Evolutionary conservation across 129 eudicot genomes (phyloP), one percentile per base, ranked within the genome.

Genomic region (Centaurea solstitialis): DNA sequence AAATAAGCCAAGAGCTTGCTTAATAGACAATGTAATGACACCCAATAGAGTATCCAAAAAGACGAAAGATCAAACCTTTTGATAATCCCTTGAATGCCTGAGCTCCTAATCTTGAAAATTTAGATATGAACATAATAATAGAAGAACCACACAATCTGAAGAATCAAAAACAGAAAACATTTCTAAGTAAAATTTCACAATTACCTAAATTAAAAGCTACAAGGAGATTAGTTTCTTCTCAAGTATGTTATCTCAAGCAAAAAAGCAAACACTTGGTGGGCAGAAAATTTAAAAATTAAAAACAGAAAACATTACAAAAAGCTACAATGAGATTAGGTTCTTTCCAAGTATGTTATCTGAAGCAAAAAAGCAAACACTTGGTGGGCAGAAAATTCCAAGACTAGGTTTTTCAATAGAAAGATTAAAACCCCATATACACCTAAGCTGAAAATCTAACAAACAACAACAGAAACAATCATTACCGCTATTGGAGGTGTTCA

Each of bases 41-140:
- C 30, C 70, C 41, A 0, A 9, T 18, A 67, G 39, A 81, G 20
- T 3, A 12, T 12, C 23, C n/a, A 41, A 38, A 4, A 43, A 78
- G 33, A 79, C 22, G 15, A 39, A 21, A 81, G 28, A 85, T 41
- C 74, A 64, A 11, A 90, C 90, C 91, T 83, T 82, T 80, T 68
- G 78, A 39, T 28, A 81, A 65, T 41, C 43, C 82, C 81, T 78
- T 82, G 86, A 76, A 45, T 61, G 85, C 80, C 30, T 61, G 85
- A 83, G 87, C 88, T 81, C 90, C 94, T 41, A 83, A 84, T 41
- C 75, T 68, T 8, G 80, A 81, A 69, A 85, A 68, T 70, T 79
- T 87, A 33, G 93, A 87, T 64, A 87, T 45, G 79, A 88, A 87
- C 91, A 90, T 90, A 26, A 30, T 84, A 23, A 74, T 76, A 18